Evolutionary conservation across 2,329 filamentous ascomycete genomes (phyloP).

Genomic region (Penicillium frequentans): DNA sequence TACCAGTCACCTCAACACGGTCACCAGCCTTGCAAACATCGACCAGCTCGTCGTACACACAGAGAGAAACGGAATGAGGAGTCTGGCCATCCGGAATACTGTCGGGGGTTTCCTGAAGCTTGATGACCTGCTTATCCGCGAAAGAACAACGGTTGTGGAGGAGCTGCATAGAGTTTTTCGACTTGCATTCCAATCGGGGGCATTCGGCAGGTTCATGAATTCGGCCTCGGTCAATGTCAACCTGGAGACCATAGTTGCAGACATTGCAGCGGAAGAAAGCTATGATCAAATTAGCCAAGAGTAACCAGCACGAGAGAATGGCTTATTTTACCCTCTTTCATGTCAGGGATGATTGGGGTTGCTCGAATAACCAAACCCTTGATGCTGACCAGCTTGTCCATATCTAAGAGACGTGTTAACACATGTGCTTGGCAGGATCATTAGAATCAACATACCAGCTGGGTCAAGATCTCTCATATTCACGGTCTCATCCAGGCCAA

Average conservation of each 20-base stretch:
- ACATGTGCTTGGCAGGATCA: neutral
- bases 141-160: slow-evolving; percentile 94
- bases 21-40: slow-evolving; percentile 98
- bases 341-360: slow-evolving; percentile 95
- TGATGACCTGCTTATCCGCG: slow-evolving; percentile 97
- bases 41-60: slow-evolving; percentile 94
- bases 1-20: slow-evolving; percentile 90
- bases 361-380: slow-evolving; percentile 96
- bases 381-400: slow-evolving; percentile 92
- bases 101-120: slow-evolving; percentile 95
- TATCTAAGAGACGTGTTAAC: slow-evolving; percentile 56
- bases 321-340: slow-evolving; percentile 72
- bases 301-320: neutral
- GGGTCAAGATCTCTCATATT: slow-evolving; percentile 95
- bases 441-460: slow-evolving; percentile 54
- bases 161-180: slow-evolving; percentile 96
- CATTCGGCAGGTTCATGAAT: slow-evolving; percentile 93
- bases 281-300: slow-evolving; percentile 18
- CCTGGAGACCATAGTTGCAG: slow-evolving; percentile 86
- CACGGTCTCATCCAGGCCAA: slow-evolving; percentile 79
- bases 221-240: slow-evolving; percentile 91
- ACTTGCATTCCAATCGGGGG: slow-evolving; percentile 75
- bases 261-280: slow-evolving; percentile 95
- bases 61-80: slow-evolving; percentile 93
- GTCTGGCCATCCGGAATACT: slow-evolving; percentile 93